Base-by-base conservation (phyloP, 2,329 filamentous ascomycete species). In the Phaeophleospora eucalypticola region DNA sequence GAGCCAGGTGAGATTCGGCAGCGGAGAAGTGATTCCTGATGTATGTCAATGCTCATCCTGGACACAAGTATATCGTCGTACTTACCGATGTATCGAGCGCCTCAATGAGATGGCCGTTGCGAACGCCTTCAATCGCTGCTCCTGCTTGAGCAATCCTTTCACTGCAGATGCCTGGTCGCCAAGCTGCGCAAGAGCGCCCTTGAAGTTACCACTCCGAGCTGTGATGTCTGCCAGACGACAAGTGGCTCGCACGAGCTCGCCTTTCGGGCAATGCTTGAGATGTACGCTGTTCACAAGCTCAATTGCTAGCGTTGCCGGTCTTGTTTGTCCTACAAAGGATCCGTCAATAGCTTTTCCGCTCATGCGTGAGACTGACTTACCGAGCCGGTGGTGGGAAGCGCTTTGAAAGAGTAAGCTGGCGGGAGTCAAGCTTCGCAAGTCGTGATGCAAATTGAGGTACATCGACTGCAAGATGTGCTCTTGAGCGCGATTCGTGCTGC, bases 381-480 rank as follows among this genome's bases (percentile, higher is more conserved):
- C 91, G 24, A 95, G 76, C 32, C 90, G 78, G 42, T 84, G 82
- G 77, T 87, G 95, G 1, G 93, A 65, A 0, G 87, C 78, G 21
- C 86, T 83, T 39, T 81, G 78, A 35, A 95, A 75, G 2, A 89
- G 76, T 49, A 89, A 77, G 55, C 90, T 83, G 1, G 84, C 78
- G 1, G 87, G 87, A 56, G 88, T 80, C 66, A 87, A 83, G 58
- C 75, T 81, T 58, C 79, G 80, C 61, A 93, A 78, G 54, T 87
- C 83, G 57, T 85, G 85, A 46, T 84, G 83, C n/a, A 90, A 76
- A 51, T 89, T 85, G 20, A 95, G 72, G 58, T 93, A 87, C 1
- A 87, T 88, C 54, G 87, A 86, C 61, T 89, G 85, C n/a, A 86
- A 79, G 51, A 95, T 79, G 56, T 84, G 80, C 64, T 95, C 89